phyloP scores from a whole-genome alignment of 257 asterid genomes.

The Solanum etuberosum region DNA sequence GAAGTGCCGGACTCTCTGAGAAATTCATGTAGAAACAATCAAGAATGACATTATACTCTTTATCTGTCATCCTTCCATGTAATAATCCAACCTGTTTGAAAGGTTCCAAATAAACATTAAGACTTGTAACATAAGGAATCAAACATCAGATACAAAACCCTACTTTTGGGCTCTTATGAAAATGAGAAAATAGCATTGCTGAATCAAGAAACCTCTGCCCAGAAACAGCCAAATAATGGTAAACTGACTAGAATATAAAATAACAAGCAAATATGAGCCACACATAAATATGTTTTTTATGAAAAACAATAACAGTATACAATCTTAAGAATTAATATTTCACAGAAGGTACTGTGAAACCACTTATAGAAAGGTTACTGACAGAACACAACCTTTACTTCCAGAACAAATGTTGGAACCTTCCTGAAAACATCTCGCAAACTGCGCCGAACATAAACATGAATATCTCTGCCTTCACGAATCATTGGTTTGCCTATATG shows the following conservation, averaged over 20 bases:
- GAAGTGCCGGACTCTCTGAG: constrained; percentile 74
- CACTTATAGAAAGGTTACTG: background rate
- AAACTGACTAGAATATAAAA: background rate
- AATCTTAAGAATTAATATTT: background rate
- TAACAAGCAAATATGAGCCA: background rate
- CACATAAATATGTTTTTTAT: background rate
- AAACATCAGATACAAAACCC: background rate
- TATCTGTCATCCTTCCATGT: constrained; percentile 86
- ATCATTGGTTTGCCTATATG: constrained; percentile 83
- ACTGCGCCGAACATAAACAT: constrained; percentile 81
- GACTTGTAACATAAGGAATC: background rate
- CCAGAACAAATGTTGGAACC: constrained; percentile 84
- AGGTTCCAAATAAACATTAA: background rate
- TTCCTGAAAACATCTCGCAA: constrained; percentile 90
- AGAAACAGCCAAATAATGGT: background rate
- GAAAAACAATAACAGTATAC: background rate
- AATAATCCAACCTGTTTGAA: constrained; percentile 72
- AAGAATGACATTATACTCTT: constrained; percentile 78
- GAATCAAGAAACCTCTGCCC: background rate
- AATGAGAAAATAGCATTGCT: background rate
- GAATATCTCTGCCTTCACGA: constrained; percentile 86
- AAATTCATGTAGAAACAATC: constrained; percentile 79
- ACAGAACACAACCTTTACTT: constrained; percentile 56
- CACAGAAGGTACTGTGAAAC: constrained; percentile 4
- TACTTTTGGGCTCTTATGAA: background rate